Conservation (phyloP, 2,329 filamentous ascomycete species). For the Fusarium pseudoanthophilum region DNA sequence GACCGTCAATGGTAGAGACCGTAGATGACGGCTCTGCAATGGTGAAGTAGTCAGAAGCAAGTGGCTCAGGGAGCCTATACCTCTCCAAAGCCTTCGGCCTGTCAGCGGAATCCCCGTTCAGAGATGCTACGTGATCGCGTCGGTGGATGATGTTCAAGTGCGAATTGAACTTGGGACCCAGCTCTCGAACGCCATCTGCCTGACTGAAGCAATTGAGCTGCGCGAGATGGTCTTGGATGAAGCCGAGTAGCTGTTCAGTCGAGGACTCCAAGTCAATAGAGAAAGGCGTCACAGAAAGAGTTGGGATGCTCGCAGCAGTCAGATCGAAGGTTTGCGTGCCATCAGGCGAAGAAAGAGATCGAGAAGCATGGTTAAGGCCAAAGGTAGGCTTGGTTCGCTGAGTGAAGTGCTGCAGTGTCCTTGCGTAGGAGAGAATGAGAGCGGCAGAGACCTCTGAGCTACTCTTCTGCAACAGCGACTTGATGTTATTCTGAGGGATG, state of each 20-base stretch:
- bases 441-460: background rate
- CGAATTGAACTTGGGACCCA: constrained; percentile 1
- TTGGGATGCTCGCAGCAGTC: background rate
- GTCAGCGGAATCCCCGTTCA: fast-evolving
- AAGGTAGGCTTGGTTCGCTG: background rate
- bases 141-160: constrained; percentile 20
- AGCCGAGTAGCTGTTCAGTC: background rate
- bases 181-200: background rate
- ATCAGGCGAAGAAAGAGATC: constrained; percentile 3
- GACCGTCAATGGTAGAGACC: background rate
- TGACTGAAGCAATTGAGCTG: constrained; percentile 11
- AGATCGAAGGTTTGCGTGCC: constrained; percentile 10
- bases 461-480: background rate
- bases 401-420: background rate
- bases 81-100: background rate
- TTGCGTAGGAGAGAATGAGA: constrained; percentile 9
- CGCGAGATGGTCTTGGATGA: constrained; percentile 9
- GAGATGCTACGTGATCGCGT: fast-evolving
- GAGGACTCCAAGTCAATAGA: background rate
- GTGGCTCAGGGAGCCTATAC: constrained; percentile 10
- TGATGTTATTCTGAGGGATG: fast-evolving
- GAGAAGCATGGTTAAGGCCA: constrained; percentile 20
- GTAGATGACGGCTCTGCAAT: background rate
- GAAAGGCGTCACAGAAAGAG: constrained; percentile 2
- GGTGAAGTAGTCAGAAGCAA: constrained; percentile 17